Evolutionary conservation across 1,284 basidiomycete species (phyloP).

Genomic region (Pseudozyma hubeiensis): DNA sequence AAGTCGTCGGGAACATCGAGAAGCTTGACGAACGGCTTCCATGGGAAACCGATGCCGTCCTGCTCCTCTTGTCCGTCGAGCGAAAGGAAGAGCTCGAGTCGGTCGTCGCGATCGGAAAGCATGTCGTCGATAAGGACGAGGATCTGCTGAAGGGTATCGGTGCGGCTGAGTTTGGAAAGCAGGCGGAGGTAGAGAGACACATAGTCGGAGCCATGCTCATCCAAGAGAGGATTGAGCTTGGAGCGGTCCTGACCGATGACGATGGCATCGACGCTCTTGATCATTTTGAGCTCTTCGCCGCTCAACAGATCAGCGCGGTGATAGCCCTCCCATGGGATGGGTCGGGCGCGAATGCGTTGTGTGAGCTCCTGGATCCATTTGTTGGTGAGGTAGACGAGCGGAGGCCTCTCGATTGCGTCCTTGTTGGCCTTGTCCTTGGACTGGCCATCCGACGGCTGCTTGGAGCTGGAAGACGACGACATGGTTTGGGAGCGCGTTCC

Average conservation of each 20-base stretch:
- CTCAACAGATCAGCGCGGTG: constrained; percentile 92
- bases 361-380: constrained; percentile 87
- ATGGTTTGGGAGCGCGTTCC: constrained; percentile 4
- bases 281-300: constrained; percentile 85
- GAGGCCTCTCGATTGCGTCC: constrained; percentile 61
- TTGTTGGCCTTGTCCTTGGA: constrained; percentile 22
- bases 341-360: constrained; percentile 86
- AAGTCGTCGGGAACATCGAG: constrained; percentile 92
- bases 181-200: constrained; percentile 89
- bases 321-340: constrained; percentile 98
- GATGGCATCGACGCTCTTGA: constrained; percentile 76
- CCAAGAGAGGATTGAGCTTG: constrained; percentile 81
- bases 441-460: constrained; percentile 11
- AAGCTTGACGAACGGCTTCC: constrained; percentile 81
- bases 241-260: constrained; percentile 91
- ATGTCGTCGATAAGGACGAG: constrained; percentile 92
- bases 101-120: constrained; percentile 74
- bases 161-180: constrained; percentile 89
- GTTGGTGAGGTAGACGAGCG: constrained; percentile 86
- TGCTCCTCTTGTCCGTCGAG: constrained; percentile 48
- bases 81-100: constrained; percentile 66
- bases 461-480: constrained; percentile 31
- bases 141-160: constrained; percentile 93
- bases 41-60: constrained; percentile 79
- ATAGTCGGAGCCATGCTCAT: constrained; percentile 72